Base-by-base conservation (phyloP, 495 filamentous ascomycete genomes). In the Cercophora scortea region DNA sequence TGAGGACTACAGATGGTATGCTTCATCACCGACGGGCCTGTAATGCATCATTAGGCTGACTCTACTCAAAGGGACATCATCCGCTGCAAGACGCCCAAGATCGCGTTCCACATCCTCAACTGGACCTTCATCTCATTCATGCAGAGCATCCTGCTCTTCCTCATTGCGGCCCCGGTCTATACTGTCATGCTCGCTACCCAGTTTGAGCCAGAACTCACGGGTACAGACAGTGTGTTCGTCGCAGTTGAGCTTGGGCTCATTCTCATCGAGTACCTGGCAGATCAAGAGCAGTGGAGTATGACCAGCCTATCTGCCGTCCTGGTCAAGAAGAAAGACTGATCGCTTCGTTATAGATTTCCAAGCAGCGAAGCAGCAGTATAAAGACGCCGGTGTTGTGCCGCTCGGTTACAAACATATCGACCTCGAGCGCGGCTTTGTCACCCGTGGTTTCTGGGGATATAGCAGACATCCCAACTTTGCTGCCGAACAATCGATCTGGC, bases 381-480 rank as follows among this genome's bases (percentile, higher is more conserved):
- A 79, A 53, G 69, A 77, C 44, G 84, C 80, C 6, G 88, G 82
- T 42, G 85, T 87, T 63, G 80, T 90, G 10, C 77, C 88, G 9
- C 66, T 65, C 6, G 75, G 70, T 36, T 85, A 73, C 56, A 73
- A 73, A 3, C 79, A 81, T 49, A 84, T 83, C 56, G 90, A 96
- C 53, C 79, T 99, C 1, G 90, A 96, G 59, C 84, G 94, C 42
- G 94, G 94, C 43, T 99, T 99, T 66, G 78, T 87, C 45, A 85
- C 89, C 36, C 82, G 76, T 3, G 94, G 94, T 0, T 74, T 99
- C 17, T 99, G 86, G 85, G 84, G 83, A 0, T 88, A 79, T 63
- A 87, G 82, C 52, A 82, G 94, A 8, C 94, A 99, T 67, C 94
- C 94, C 39, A 97, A 97, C 70, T 97, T 96, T 62, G 80, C 85